Evolutionary conservation across 352 stramenopile genomes (phyloP).

Genomic region (Thraustochytrium sp.): DNA sequence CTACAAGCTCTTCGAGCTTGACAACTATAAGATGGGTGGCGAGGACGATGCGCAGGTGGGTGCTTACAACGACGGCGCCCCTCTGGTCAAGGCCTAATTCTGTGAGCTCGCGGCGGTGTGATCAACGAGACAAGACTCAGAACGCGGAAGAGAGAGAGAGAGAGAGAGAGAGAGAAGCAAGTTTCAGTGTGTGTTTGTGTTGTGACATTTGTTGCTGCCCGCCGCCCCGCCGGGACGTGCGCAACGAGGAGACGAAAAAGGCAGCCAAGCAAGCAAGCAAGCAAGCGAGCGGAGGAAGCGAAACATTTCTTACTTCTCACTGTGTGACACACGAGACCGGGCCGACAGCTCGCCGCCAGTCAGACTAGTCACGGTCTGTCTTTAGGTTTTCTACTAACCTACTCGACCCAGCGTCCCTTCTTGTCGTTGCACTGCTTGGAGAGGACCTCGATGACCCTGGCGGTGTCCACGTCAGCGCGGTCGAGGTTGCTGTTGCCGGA

Average conservation of each 20-base stretch:
- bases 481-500: background rate
- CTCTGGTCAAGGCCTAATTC: background rate
- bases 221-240: background rate
- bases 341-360: too few relatives aligned
- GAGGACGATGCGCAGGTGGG: background rate
- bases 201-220: background rate
- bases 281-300: too few relatives aligned
- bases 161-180: too few relatives aligned
- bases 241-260: background rate
- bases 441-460: background rate
- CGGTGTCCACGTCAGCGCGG: background rate
- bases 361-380: too few relatives aligned
- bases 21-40: background rate
- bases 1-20: slow-evolving; percentile 21
- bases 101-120: background rate
- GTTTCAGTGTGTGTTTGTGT: too few relatives aligned
- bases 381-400: background rate
- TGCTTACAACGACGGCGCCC: too few relatives aligned
- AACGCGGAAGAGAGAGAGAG: too few relatives aligned
- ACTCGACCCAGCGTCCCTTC: slow-evolving; percentile 27
- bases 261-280: too few relatives aligned
- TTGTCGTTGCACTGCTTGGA: slow-evolving; percentile 8
- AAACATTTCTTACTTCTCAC: too few relatives aligned
- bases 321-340: too few relatives aligned
- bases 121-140: too few relatives aligned